Evolutionary conservation across 2,329 filamentous ascomycete genomes (phyloP).

Genomic region (Fusarium pseudograminearum): DNA sequence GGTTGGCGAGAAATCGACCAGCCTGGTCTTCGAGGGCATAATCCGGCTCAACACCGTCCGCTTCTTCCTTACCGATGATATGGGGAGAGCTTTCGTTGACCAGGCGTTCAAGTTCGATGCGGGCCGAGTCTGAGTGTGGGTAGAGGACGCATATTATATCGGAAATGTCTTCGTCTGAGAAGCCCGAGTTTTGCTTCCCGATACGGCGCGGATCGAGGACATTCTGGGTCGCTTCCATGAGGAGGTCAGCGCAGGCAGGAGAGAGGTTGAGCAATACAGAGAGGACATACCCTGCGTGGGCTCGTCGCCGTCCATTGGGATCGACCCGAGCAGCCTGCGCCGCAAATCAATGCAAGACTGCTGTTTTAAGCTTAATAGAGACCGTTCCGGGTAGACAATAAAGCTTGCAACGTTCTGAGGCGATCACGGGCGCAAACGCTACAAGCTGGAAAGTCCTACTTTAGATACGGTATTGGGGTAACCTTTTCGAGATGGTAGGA

Average conservation of each 20-base stretch:
- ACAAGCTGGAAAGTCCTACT: conserved; percentile 12
- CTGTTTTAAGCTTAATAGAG: conserved; percentile 24
- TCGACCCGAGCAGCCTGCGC: conserved; percentile 49
- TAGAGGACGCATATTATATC: conserved; percentile 92
- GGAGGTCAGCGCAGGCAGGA: conserved; percentile 32
- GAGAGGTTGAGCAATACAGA: conserved; percentile 3
- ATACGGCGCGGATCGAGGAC: conserved; percentile 83
- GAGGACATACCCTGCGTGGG: conserved; percentile 56
- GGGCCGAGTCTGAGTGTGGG: conserved; percentile 79
- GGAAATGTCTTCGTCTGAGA: conserved; percentile 83
- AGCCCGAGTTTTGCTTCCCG: conserved; percentile 83
- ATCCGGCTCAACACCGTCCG: conserved; percentile 64
- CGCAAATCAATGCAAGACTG: conserved; percentile 40
- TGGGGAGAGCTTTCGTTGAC: conserved; percentile 62
- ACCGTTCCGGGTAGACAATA: conserved; percentile 11
- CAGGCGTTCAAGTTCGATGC: conserved; percentile 72
- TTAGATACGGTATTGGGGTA: conserved; percentile 18
- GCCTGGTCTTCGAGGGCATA: conserved; percentile 64
- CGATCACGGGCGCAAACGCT: conserved; percentile 32
- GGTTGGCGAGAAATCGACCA: conserved; percentile 58
- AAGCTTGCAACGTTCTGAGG: conserved; percentile 8
- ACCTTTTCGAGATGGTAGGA: conserved; percentile 27
- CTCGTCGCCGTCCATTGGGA: conserved; percentile 60
- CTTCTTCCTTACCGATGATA: conserved; percentile 62
- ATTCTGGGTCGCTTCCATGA: conserved; percentile 75